phyloP scores from a whole-genome alignment of 2,329 filamentous ascomycete genomes.

The Trichoderma asperellum region DNA sequence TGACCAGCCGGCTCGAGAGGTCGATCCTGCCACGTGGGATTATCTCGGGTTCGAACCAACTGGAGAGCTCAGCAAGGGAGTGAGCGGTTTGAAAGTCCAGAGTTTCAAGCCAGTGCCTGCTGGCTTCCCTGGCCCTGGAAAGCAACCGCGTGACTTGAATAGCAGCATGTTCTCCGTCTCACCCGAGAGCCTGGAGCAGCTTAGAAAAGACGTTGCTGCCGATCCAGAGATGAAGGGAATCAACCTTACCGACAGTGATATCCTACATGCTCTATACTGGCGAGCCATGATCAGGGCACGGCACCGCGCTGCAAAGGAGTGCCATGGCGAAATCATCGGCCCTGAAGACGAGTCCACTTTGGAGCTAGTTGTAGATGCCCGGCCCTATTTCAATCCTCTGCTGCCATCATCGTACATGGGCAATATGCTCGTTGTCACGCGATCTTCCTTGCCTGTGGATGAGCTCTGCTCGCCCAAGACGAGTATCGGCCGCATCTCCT shows the following conservation, averaged over 20 bases:
- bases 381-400: conserved; percentile 38
- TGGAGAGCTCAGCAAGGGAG: background rate
- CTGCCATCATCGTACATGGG: conserved; percentile 40
- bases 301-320: conserved; percentile 38
- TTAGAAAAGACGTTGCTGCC: background rate
- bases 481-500: conserved; percentile 35
- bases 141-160: conserved; percentile 29
- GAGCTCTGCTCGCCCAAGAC: conserved; percentile 37
- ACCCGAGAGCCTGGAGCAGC: conserved; percentile 35
- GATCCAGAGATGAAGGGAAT: conserved; percentile 30
- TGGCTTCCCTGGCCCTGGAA: background rate
- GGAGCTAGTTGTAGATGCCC: conserved; percentile 41
- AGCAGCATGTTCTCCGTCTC: conserved; percentile 41
- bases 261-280: conserved; percentile 48
- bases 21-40: conserved; percentile 35
- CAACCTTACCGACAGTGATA: conserved; percentile 42
- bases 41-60: background rate
- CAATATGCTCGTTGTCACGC: conserved; percentile 38
- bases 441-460: conserved; percentile 34
- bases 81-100: background rate
- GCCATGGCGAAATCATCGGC: conserved; percentile 29
- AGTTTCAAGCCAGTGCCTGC: background rate
- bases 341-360: conserved; percentile 39
- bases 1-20: conserved; percentile 31
- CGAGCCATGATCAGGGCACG: conserved; percentile 42